Base-by-base conservation (phyloP, 305 asterid genomes). In the Solanum hybrid region DNA sequence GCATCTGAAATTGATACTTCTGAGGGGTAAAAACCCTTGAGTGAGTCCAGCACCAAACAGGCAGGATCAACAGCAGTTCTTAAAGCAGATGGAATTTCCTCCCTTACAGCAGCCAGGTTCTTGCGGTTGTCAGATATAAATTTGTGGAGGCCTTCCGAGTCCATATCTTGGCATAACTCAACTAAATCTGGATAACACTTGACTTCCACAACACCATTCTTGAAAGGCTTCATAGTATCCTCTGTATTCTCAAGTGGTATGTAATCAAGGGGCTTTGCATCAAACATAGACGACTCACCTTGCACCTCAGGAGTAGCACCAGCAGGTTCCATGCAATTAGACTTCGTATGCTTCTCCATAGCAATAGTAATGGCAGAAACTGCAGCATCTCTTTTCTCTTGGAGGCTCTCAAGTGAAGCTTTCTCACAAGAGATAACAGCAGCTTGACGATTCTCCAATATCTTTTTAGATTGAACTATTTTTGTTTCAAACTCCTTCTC, bases 341-440 rank as follows among this genome's bases (percentile, higher is more conserved):
- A 89, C 88, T 91, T 93, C 85, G 86, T 93, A 14, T 91, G 92
- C 91, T 91, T 93, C 90, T 90, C 94, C 94, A 93, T 91, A 84
- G 95, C 98, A 92, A 90, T 90, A 85, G 95, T 90, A 89, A 98
- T 95, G 86, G 98, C 98, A 80, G 95, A 94, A 51, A 97, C 95
- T 35, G 99, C 99, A 87, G 97, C 96, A 91, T 98, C 99, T 89
- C 99, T 96, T 92, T 96, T 98, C 94, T 93, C 97, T 92, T 98
- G 99, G 71, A 98, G 99, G 93, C 94, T 96, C 89, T 93, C 96
- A 37, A 98, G 94, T 5, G 98, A 96, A 86, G 93, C 93, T 90
- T 95, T 98, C 99, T 29, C 31, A 88, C 94, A 94, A 86, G 96
- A 96, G 87, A 93, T 78, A 66, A 98, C 95, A 87, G 91, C 85